Conservation (phyloP, 2,329 filamentous ascomycete species). For the Lasiodiplodia sp. region DNA sequence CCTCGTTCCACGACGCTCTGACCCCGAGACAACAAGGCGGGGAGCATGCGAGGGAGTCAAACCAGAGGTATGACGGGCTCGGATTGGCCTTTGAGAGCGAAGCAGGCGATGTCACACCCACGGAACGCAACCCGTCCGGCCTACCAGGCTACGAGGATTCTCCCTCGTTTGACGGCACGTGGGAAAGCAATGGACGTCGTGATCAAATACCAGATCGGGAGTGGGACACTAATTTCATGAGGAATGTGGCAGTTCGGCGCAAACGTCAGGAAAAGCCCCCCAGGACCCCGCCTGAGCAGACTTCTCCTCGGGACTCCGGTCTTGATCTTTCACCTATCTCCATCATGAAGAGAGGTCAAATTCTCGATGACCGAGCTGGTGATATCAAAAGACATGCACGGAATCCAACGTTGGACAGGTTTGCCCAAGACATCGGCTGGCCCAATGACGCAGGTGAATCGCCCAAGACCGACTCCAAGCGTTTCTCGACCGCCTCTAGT, state of each 20-base stretch:
- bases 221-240: conserved; percentile 51
- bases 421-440: conserved; percentile 60
- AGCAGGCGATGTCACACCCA: conserved; percentile 44
- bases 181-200: conserved; percentile 22
- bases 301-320: conserved; percentile 21
- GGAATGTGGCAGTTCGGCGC: conserved; percentile 49
- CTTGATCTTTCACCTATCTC: conserved; percentile 11
- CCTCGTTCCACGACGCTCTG: conserved; percentile 39
- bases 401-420: conserved; percentile 55
- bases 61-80: conserved; percentile 38
- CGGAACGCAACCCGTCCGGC: conserved; percentile 33
- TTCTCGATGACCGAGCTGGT: conserved; percentile 44
- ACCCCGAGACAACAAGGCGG: conserved; percentile 35
- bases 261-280: conserved; percentile 41
- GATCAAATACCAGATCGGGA: conserved; percentile 45
- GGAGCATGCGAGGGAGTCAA: conserved; percentile 34
- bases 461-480: conserved; percentile 45
- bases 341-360: conserved; percentile 27
- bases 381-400: conserved; percentile 42
- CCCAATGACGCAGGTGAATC: conserved; percentile 45
- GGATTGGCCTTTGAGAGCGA: conserved; percentile 46
- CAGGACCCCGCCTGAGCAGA: conserved; percentile 37
- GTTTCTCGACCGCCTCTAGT: conserved; percentile 60
- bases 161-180: conserved; percentile 7
- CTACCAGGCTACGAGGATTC: neutral